Evolutionary conservation across 2,329 filamentous ascomycete genomes (phyloP).

Genomic region (Aspergillus sp.): DNA sequence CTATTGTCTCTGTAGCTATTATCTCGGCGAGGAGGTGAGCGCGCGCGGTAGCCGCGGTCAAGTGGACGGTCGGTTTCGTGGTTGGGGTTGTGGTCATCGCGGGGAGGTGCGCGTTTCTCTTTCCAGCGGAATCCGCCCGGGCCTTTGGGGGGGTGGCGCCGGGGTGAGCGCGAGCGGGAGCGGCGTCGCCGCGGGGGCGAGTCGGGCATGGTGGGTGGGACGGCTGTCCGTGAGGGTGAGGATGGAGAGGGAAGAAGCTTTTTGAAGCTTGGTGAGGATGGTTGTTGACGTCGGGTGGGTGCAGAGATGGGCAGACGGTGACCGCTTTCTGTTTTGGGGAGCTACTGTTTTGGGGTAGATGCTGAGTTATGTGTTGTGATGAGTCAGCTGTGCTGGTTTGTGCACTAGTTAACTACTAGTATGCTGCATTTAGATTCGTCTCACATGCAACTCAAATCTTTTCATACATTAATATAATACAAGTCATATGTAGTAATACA

Average conservation of each 20-base stretch:
- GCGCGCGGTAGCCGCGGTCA: slow-evolving; percentile 55
- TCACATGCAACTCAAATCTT: too few relatives aligned
- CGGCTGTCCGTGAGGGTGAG: neutral
- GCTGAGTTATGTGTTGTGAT: neutral
- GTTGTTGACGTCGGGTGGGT: neutral
- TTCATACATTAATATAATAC: too few relatives aligned
- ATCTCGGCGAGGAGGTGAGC: slow-evolving; percentile 30
- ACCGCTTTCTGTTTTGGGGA: neutral
- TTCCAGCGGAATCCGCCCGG: slow-evolving; percentile 52
- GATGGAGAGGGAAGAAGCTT: neutral
- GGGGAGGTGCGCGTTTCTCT: slow-evolving; percentile 49
- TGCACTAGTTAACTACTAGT: neutral
- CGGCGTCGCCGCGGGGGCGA: slow-evolving; percentile 4
- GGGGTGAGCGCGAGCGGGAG: slow-evolving; percentile 18
- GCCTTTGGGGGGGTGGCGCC: slow-evolving; percentile 39
- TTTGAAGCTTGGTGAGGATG: too few relatives aligned
- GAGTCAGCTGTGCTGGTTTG: neutral
- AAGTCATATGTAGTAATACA: too few relatives aligned
- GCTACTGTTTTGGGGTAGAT: neutral
- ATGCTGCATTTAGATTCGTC: neutral
- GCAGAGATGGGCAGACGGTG: neutral
- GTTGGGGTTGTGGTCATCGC: slow-evolving; percentile 41
- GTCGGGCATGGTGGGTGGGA: neutral
- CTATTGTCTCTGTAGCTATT: slow-evolving; percentile 39
- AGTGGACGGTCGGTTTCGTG: slow-evolving; percentile 49